phyloP scores from a whole-genome alignment of 1,139 yeast genomes.

The Blastobotrys apis region DNA sequence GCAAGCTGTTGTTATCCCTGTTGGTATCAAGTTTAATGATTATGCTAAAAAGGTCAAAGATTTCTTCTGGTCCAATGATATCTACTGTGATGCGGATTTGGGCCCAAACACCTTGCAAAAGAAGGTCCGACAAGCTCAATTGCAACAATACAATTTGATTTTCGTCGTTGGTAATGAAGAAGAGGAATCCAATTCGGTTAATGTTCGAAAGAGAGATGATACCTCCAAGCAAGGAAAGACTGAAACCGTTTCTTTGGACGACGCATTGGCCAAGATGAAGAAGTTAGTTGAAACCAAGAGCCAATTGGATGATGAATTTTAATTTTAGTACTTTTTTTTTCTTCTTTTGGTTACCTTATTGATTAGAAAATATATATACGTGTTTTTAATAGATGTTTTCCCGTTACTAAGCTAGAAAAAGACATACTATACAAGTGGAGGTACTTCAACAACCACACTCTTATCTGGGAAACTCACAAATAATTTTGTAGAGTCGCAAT shows the following conservation, averaged over 20 bases:
- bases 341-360: neutral
- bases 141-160: constrained; percentile 87
- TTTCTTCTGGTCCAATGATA: constrained; percentile 61
- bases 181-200: constrained; percentile 69
- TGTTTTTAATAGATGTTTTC: no score
- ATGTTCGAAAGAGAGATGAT: constrained; percentile 91
- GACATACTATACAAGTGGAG: neutral
- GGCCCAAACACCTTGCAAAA: constrained; percentile 93
- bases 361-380: no score
- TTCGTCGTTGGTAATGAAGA: constrained; percentile 97
- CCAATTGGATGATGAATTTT: constrained; percentile 23
- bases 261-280: constrained; percentile 63
- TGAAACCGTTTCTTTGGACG: constrained; percentile 67
- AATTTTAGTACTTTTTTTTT: neutral
- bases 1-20: constrained; percentile 91
- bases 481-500: constrained; percentile 22
- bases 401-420: no score
- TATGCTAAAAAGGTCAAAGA: constrained; percentile 80
- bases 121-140: constrained; percentile 94
- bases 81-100: constrained; percentile 87
- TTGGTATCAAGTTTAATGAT: constrained; percentile 85
- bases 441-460: constrained; percentile 9
- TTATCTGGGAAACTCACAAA: constrained; percentile 24
- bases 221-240: constrained; percentile 83
- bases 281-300: constrained; percentile 26